These are phyloP conservation scores for Collybia mongolica DNA, from an alignment of 768 basidiomycete species.

Conservation along the genomic window DNA sequence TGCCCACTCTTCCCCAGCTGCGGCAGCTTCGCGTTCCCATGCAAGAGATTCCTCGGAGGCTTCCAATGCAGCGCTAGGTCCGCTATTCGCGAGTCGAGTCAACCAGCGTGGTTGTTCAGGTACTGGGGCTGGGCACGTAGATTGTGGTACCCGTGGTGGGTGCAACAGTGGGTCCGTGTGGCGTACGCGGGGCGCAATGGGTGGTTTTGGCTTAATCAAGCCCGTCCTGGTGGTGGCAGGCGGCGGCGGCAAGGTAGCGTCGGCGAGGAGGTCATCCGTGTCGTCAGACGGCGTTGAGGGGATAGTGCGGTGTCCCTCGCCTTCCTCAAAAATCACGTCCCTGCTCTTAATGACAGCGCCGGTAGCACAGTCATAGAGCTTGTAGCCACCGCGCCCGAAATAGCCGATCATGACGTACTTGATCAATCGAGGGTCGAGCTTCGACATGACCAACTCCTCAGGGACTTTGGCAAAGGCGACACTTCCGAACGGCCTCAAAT, in stretches of 20 bases:
- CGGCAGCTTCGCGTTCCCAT: background rate
- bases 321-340: constrained; percentile 22
- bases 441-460: constrained; percentile 16
- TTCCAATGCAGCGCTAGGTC: background rate
- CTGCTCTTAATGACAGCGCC: constrained; percentile 11
- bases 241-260: too few species aligned
- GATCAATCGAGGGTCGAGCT: constrained; percentile 13
- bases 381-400: constrained; percentile 13
- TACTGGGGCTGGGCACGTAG: background rate
- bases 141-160: background rate
- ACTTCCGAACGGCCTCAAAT: constrained; percentile 24
- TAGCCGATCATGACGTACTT: constrained; percentile 19
- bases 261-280: too few species aligned
- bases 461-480: constrained; percentile 20
- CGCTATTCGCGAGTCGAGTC: background rate
- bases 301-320: constrained; percentile 12
- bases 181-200: background rate
- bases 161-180: constrained; percentile 1
- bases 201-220: background rate
- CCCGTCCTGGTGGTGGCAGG: background rate
- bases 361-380: constrained; percentile 5
- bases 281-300: background rate
- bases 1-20: constrained; percentile 2
- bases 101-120: background rate
- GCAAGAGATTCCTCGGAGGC: background rate